Evolutionary conservation across 2,329 filamentous ascomycete species (phyloP), one percentile per base, ranked within the genome.

Genomic region (Phyllosticta paracitricarpa): DNA sequence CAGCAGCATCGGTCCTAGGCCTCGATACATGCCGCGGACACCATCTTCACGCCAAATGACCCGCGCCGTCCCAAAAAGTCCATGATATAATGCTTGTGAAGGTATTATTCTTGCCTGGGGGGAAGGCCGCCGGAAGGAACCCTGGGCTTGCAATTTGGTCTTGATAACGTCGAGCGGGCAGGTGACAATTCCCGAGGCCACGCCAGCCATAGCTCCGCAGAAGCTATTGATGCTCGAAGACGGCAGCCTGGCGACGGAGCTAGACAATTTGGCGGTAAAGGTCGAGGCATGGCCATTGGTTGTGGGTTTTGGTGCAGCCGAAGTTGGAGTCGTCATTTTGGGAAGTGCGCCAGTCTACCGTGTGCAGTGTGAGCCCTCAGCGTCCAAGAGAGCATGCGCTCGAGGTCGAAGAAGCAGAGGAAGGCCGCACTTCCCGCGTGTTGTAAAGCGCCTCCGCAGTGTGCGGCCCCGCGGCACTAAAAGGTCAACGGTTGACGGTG

Each of bases 121-220:
- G 75, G 79, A 68, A 77, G 81, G 70, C 74, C 75, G 66, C 77
- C 82, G 66, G 74, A 96, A 95, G 22, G 91, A 89, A 65, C 93
- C 93, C 73, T 97, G 94, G 17, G 92, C 93, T 74, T 99, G 94
- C 63, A 99, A 78, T 76, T 97, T 97, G 54, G 94, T 99, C 79
- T 99, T 99, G 76, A 99, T 97, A 64, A 99, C 94, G 79, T 99
- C 94, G 67, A 99, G 86, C 52, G 94, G 94, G 73, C 94, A 99
- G 59, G 93, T 97, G 66, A 97, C 89, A 61, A 99, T 84, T 57
- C 94, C 94, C 7, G 92, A 96, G 24, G 91, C 91, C 69, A 97
- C 90, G 57, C 94, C 94, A 57, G 92, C 93, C 62, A 90, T 81
- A 56, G 92, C 93, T 61, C 94, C 94, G 53, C 91, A 88, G 61